Evolutionary conservation across 192 early-diverging fungal genomes (phyloP).

Genomic region (Glomus cerebriforme): DNA sequence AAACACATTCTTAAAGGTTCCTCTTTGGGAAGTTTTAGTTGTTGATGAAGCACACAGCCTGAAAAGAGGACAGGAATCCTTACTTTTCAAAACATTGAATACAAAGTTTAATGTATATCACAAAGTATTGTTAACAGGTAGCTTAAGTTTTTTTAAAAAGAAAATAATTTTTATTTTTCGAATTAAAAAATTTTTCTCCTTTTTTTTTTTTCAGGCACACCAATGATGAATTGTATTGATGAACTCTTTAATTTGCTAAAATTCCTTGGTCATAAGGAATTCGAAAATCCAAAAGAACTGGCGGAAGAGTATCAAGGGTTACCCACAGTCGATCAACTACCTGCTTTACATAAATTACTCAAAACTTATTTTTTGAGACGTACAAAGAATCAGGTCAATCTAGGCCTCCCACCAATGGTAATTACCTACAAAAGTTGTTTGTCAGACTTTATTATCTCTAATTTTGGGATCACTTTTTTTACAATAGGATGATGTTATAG

Average conservation of each 20-base stretch:
- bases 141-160: neutral
- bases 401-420: conserved; percentile 63
- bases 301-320: conserved; percentile 53
- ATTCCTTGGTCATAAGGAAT: conserved; percentile 68
- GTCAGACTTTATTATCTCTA: neutral
- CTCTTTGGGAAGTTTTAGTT: conserved; percentile 62
- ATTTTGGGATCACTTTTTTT: neutral
- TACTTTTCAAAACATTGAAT: conserved; percentile 58
- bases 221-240: conserved; percentile 70
- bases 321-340: conserved; percentile 54
- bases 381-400: conserved; percentile 63
- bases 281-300: conserved; percentile 56
- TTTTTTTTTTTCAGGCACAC: conserved; percentile 50
- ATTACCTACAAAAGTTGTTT: neutral
- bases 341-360: conserved; percentile 67
- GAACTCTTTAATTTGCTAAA: conserved; percentile 74
- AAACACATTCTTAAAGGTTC: conserved; percentile 49
- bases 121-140: conserved; percentile 66
- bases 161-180: neutral
- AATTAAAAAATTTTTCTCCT: neutral
- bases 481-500: conserved; percentile 62
- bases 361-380: conserved; percentile 73
- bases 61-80: conserved; percentile 64
- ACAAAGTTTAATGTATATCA: conserved; percentile 49
- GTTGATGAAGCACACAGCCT: conserved; percentile 81